Base-by-base conservation (phyloP, 495 filamentous ascomycete species). In the Aeminium ludgeri region DNA sequence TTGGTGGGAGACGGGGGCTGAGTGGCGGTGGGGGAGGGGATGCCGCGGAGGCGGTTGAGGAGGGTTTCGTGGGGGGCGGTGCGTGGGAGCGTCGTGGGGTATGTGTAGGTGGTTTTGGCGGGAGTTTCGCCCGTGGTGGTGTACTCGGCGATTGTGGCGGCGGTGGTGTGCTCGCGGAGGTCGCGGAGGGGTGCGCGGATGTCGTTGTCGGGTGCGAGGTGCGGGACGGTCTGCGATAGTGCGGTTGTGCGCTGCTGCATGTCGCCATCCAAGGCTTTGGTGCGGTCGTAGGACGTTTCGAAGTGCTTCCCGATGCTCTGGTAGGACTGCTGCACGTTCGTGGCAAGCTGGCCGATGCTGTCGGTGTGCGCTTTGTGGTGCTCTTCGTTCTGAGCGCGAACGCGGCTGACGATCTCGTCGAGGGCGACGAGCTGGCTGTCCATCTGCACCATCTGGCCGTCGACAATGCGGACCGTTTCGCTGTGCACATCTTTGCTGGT, bases 381-480 rank as follows among this genome's bases (percentile, higher is more conserved):
- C 10, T 61, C 57, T 30, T 78, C 70, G 53, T 95, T 95, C 48
- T 89, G 78, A 5, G 72, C 78, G 41, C 78, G 74, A 11, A 91
- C 85, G 33, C 81, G 80, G 20, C 80, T 67, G 27, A 95, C 82
- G 47, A 94, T 93, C 44, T 85, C 81, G 59, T 94, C 89, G 5
- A 96, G 67, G 6, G 82, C 79, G 48, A 70, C 70, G 73, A 97
- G 87, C 60, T 96, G 84, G 6, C 65, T 67, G 42, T 80, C 77
- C 61, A 97, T 79, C 43, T 91, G 78, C 30, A 68, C 69, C 63
- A 93, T 80, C 58, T 96, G 91, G 19, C 76, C 78, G 54, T 86
- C 80, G 8, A 95, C 87, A 49, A 92, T 89, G 1, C 75, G 76
- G 15, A 93, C 73, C 0, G 86, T 92, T 59, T 92, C 79, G n/a